Percentiles rank a stretch among this genome's conserved stretches.
phyloP scores from a whole-genome alignment of 768 basidiomycete species.

The Serendipita indica region DNA sequence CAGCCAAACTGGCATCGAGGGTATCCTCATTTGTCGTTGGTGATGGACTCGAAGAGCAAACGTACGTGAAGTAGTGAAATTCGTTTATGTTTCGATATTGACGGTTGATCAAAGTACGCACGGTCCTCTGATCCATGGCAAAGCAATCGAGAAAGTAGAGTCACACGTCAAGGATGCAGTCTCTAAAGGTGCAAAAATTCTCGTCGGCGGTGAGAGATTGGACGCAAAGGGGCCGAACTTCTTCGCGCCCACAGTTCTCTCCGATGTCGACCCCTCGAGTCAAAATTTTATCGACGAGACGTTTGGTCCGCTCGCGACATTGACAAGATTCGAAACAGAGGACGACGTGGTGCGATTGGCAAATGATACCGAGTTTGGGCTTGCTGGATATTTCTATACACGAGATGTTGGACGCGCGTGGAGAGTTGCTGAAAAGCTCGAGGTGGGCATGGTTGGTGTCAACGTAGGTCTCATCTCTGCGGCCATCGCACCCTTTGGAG shows the following conservation, averaged over 20 bases:
- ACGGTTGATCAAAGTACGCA: slow-evolving; percentile 51
- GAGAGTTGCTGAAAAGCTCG: slow-evolving; percentile 86
- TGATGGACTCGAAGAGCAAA: slow-evolving; percentile 63
- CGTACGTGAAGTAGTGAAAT: slow-evolving; percentile 31
- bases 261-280: slow-evolving; percentile 60
- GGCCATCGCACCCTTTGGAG: slow-evolving; percentile 76
- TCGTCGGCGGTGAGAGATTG: slow-evolving; percentile 71
- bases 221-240: slow-evolving; percentile 41
- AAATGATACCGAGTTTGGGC: slow-evolving; percentile 67
- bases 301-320: slow-evolving; percentile 80
- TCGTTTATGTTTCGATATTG: not conserved
- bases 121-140: slow-evolving; percentile 82
- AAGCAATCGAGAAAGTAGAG: slow-evolving; percentile 73
- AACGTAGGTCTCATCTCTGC: slow-evolving; percentile 72
- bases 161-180: slow-evolving; percentile 83
- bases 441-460: slow-evolving; percentile 84
- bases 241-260: slow-evolving; percentile 78
- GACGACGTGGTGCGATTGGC: slow-evolving; percentile 80
- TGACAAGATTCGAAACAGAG: slow-evolving; percentile 85
- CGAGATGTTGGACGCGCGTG: slow-evolving; percentile 77
- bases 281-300: slow-evolving; percentile 73
- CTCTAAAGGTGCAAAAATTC: slow-evolving; percentile 66
- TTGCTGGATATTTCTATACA: slow-evolving; percentile 91
- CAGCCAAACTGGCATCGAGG: slow-evolving; percentile 67
- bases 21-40: slow-evolving; percentile 80